A percentile compares a stretch with the other conserved stretches of the same genome.
These are phyloP conservation scores for Hymenoscyphus salicellus DNA, from an alignment of 2,329 filamentous ascomycete genomes.

Conservation along the genomic window DNA sequence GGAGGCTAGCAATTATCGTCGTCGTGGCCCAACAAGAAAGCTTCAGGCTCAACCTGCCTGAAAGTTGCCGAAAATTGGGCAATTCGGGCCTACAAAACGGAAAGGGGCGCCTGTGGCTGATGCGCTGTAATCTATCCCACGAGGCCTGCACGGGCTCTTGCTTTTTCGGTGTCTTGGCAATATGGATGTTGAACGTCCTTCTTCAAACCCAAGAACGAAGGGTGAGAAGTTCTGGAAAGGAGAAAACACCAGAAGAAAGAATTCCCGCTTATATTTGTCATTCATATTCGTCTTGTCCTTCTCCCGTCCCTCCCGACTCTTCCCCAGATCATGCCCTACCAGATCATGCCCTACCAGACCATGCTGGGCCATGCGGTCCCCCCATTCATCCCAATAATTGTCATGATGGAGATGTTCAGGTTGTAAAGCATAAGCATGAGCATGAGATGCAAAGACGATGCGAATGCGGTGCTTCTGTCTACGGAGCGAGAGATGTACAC, in stretches of 20 bases:
- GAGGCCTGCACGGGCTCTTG: not conserved
- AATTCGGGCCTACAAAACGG: conserved; percentile 1
- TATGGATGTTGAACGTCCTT: not conserved
- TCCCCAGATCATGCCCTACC: not conserved
- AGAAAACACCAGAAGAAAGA: not conserved
- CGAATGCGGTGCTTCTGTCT: too few relatives aligned
- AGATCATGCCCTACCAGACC: not conserved
- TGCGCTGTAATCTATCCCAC: not conserved
- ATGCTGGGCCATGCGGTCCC: not conserved
- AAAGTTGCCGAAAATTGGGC: not conserved
- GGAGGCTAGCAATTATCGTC: too few relatives aligned
- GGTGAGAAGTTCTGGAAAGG: not conserved
- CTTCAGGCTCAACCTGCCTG: too few relatives aligned
- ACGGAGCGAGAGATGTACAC: too few relatives aligned
- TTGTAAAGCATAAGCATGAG: not conserved
- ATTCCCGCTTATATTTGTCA: not conserved
- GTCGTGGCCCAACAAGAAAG: not conserved
- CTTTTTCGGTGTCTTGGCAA: not conserved
- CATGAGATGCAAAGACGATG: not conserved
- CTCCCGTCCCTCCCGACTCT: not conserved
- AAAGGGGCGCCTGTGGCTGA: not conserved
- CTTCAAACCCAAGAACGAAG: not conserved
- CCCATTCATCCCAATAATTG: not conserved
- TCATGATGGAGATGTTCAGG: not conserved
- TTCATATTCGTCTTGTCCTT: conserved; percentile 2